Base-by-base conservation (phyloP, 2,329 filamentous ascomycete genomes). In the Aotearoamyces nothofagi region DNA sequence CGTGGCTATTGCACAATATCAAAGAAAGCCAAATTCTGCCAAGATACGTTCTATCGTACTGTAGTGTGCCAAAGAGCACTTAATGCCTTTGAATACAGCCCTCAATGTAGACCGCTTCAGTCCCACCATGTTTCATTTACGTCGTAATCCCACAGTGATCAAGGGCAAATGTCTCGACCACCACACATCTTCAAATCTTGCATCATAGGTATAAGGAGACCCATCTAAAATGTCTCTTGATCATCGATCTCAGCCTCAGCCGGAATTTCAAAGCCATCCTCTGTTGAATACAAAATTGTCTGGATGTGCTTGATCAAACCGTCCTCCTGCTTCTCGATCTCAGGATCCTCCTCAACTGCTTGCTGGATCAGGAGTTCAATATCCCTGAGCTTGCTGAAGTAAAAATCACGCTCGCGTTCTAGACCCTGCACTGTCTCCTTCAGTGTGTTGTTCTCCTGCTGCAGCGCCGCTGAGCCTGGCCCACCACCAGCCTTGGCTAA, bases 321-420 rank as follows among this genome's bases (percentile, higher is more conserved):
- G 37, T 84, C 79, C 46, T 94, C 87, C 36, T 92, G 80, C 68
- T 92, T 87, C 60, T 94, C 90, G 29, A 96, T 60, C 57, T 92
- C 78, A 0, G 86, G 86, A 41, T 94, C 81, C 38, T 83, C 79
- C 44, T 98, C 90, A 48, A 92, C 78, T 8, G 86, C 84, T 47
- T 82, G 79, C 61, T 98, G 90, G 31, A 98, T 70, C 45, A 98
- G 61, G 40, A 98, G 62, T 59, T 98, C 90, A 44, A 98, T 98
- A 51, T 98, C 90, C 34, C 90, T 71, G 39, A 98, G 67, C 65
- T 98, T 98, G 67, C 82, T 92, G 58, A 98, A 98, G 65, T 98
- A 98, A 54, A 98, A 98, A 54, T 98, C 90, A 27, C 90, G 71
- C 62, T 98, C 90, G 45, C 90, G 78, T 65, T 98, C 90, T 23